Evolutionary conservation across 257 asterid genomes (phyloP).

Genomic region (Knoxia roxburghii): DNA sequence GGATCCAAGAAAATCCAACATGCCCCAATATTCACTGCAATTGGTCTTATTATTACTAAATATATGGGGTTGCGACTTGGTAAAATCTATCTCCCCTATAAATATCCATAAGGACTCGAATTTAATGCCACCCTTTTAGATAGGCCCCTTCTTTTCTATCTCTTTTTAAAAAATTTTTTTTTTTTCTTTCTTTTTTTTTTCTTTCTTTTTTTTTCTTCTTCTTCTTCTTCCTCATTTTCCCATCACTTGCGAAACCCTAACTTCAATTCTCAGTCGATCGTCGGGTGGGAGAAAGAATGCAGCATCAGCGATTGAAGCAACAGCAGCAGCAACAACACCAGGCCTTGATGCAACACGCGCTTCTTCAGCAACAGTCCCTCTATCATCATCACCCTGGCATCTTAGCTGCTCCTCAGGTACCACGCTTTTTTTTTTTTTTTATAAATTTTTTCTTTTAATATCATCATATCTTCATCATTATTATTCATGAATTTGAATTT

Average conservation of each 20-base stretch:
- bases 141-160: conserved; percentile 13
- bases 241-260: conserved; percentile 34
- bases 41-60: neutral
- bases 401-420: conserved; percentile 92
- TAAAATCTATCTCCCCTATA: conserved; percentile 11
- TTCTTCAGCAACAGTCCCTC: conserved; percentile 83
- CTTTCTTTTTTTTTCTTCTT: neutral
- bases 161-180: conserved; percentile 3
- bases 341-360: conserved; percentile 95
- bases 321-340: conserved; percentile 55
- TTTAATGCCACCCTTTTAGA: conserved; percentile 20
- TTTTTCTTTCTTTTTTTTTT: conserved; percentile 8
- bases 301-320: conserved; percentile 77
- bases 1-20: neutral
- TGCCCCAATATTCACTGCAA: neutral
- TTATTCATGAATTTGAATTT: neutral
- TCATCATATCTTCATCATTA: no score
- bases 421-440: neutral
- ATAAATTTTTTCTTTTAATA: no score
- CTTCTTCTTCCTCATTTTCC: conserved; percentile 12
- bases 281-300: conserved; percentile 39
- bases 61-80: conserved; percentile 1
- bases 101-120: conserved; percentile 18
- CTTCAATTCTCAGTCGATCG: conserved; percentile 21
- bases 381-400: conserved; percentile 91